phyloP scores from a whole-genome alignment of 139 green algal species.

The Prasinococcaceae sp. region DNA sequence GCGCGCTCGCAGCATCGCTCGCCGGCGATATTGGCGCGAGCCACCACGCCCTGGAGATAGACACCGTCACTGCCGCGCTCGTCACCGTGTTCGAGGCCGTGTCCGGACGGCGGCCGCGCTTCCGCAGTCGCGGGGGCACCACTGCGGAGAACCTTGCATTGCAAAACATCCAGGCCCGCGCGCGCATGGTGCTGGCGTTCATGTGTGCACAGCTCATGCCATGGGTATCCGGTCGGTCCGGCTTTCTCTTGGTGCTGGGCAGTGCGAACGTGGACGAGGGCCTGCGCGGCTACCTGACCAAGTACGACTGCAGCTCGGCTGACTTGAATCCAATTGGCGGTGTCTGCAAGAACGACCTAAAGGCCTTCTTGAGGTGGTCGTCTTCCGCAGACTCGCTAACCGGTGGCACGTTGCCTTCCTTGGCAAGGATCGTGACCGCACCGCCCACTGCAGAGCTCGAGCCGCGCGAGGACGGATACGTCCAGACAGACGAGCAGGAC shows the following conservation, averaged over 20 bases:
- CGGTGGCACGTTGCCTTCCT: slow-evolving; percentile 56
- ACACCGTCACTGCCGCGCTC: slow-evolving; percentile 54
- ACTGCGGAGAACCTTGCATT: slow-evolving; percentile 81
- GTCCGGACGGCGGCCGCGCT: slow-evolving; percentile 55
- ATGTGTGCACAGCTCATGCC: too few relatives aligned
- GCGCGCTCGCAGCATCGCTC: slow-evolving; percentile 26
- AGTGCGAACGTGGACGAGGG: slow-evolving; percentile 92
- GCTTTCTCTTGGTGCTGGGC: slow-evolving; percentile 89
- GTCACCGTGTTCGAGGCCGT: slow-evolving; percentile 58
- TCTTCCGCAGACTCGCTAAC: too few relatives aligned
- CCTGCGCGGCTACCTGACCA: slow-evolving; percentile 44
- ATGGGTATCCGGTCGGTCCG: slow-evolving; percentile 19
- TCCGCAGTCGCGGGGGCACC: slow-evolving; percentile 48
- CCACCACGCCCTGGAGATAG: slow-evolving; percentile 73
- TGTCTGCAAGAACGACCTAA: slow-evolving; percentile 50
- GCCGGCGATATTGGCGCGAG: slow-evolving; percentile 60
- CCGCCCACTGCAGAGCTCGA: slow-evolving; percentile 88
- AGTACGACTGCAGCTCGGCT: slow-evolving; percentile 84
- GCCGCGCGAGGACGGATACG: slow-evolving; percentile 40
- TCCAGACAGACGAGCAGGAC: slow-evolving; percentile 66
- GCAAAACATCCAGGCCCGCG: slow-evolving; percentile 81
- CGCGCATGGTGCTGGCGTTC: slow-evolving; percentile 95
- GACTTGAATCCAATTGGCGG: slow-evolving; percentile 93
- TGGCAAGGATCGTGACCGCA: slow-evolving; percentile 63
- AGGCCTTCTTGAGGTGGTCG: slow-evolving; percentile 69